Conservation (phyloP, 2,329 filamentous ascomycete genomes). For the Epichloe uncinata region DNA sequence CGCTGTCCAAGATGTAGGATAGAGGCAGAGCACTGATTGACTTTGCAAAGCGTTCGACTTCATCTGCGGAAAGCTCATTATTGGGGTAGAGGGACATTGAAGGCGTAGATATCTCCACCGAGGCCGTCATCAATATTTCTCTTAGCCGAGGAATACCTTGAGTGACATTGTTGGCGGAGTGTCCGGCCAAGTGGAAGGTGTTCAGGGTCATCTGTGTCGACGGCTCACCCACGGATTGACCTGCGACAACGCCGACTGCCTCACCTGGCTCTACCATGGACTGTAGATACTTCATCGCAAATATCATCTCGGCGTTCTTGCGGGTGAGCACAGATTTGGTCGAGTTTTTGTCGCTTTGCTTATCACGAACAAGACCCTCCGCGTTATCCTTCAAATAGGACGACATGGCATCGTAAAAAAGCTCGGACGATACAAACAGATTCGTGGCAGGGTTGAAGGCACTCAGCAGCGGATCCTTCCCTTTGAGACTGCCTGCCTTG, state of each 20-base stretch:
- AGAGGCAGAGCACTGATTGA: slow-evolving; percentile 78
- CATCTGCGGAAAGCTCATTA: slow-evolving; percentile 52
- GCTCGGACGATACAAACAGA: slow-evolving; percentile 80
- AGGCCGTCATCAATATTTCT: slow-evolving; percentile 98
- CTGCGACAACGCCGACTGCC: slow-evolving; percentile 91
- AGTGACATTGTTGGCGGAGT: slow-evolving; percentile 97
- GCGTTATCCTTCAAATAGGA: slow-evolving; percentile 70
- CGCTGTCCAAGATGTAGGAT: slow-evolving; percentile 70
- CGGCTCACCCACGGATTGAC: slow-evolving; percentile 91
- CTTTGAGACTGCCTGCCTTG: slow-evolving; percentile 39
- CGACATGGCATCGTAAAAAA: slow-evolving; percentile 59
- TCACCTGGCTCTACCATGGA: slow-evolving; percentile 91
- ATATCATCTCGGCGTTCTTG: slow-evolving; percentile 69
- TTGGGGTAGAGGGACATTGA: slow-evolving; percentile 76
- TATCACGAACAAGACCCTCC: slow-evolving; percentile 40
- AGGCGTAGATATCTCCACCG: slow-evolving; percentile 76
- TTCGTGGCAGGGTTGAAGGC: slow-evolving; percentile 63
- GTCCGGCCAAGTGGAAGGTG: slow-evolving; percentile 98
- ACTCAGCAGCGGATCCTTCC: slow-evolving; percentile 62
- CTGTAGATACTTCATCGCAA: slow-evolving; percentile 85
- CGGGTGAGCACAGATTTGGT: slow-evolving; percentile 35
- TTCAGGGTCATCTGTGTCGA: slow-evolving; percentile 99
- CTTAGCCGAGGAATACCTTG: slow-evolving; percentile 92
- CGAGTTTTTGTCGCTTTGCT: slow-evolving; percentile 21
- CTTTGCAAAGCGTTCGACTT: slow-evolving; percentile 75